Percentiles rank a stretch among this genome's conserved stretches.
These are phyloP conservation scores for Silybum marianum DNA, from an alignment of 129 eudicot species.

Conservation along the genomic window DNA sequence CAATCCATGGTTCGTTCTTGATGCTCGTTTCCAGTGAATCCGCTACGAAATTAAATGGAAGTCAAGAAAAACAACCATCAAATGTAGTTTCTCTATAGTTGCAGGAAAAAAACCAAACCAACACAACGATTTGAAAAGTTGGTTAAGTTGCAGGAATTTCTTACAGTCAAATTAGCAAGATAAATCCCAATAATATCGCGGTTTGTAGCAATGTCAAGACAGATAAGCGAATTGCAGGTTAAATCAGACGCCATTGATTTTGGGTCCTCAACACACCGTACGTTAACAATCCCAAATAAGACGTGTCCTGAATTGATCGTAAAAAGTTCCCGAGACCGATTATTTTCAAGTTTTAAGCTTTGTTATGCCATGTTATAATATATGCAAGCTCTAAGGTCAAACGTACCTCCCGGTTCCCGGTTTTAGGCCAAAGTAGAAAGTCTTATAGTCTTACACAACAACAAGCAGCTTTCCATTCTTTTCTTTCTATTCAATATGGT, in stretches of 20 bases:
- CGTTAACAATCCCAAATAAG: constrained; percentile 87
- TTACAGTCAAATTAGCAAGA: constrained; percentile 83
- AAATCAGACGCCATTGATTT: constrained; percentile 82
- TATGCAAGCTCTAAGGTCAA: constrained; percentile 9
- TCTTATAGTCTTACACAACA: no score
- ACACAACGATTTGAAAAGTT: background rate
- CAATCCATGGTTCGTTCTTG: constrained; percentile 69
- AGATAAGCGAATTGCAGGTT: constrained; percentile 59
- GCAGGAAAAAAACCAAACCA: background rate
- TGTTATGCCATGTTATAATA: background rate
- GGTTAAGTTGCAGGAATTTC: constrained; percentile 11
- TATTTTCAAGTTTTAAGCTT: constrained; percentile 1
- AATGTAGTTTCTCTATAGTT: background rate
- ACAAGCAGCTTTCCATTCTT: no score
- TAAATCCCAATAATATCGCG: no score
- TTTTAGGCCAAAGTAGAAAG: constrained; percentile 77
- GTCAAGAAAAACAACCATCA: background rate
- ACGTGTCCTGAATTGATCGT: constrained; percentile 77
- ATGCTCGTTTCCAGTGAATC: constrained; percentile 93
- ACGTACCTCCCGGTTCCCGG: constrained; percentile 82
- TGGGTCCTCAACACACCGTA: constrained; percentile 87
- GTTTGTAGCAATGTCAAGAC: constrained; percentile 82
- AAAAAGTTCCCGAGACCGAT: constrained; percentile 67
- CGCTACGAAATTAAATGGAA: constrained; percentile 42
- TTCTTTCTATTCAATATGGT: no score